phyloP scores from a whole-genome alignment of 768 basidiomycete genomes.

The Peribolospora baueri region DNA sequence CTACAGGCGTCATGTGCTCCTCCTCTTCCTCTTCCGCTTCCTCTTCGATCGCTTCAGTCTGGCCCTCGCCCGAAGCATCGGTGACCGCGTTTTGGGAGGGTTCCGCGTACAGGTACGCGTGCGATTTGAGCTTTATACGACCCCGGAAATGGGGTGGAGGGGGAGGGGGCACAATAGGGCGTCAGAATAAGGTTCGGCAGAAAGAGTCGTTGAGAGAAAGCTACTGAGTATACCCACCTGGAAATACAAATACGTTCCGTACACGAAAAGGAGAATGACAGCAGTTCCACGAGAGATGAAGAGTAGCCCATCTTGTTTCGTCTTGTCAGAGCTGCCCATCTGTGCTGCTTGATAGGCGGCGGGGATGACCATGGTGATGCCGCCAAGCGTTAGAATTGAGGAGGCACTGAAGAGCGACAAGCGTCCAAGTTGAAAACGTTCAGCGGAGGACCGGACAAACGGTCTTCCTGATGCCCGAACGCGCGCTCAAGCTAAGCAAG shows the following conservation, averaged over 20 bases:
- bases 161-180: neutral
- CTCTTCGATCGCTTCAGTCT: slow-evolving; percentile 21
- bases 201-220: neutral
- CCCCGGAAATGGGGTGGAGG: slow-evolving; percentile 35
- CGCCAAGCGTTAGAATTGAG: slow-evolving; percentile 34
- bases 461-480: too few species aligned
- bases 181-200: neutral
- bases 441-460: too few species aligned
- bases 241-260: slow-evolving; percentile 23
- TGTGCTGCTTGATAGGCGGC: slow-evolving; percentile 39
- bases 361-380: slow-evolving; percentile 72
- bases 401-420: neutral
- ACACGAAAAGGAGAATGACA: slow-evolving; percentile 40
- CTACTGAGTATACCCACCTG: too few species aligned
- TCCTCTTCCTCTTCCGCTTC: slow-evolving; percentile 24
- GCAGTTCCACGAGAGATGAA: slow-evolving; percentile 61
- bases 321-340: slow-evolving; percentile 28
- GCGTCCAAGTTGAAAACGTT: too few species aligned
- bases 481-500: too few species aligned
- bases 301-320: slow-evolving; percentile 24
- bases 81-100: too few species aligned
- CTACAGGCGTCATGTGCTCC: slow-evolving; percentile 41
- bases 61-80: slow-evolving; percentile 15
- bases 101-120: slow-evolving; percentile 33
- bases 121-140: slow-evolving; percentile 37